These are phyloP conservation scores for Pelargonium nanum DNA, from an alignment of 345 rosid genomes.

Conservation along the genomic window DNA sequence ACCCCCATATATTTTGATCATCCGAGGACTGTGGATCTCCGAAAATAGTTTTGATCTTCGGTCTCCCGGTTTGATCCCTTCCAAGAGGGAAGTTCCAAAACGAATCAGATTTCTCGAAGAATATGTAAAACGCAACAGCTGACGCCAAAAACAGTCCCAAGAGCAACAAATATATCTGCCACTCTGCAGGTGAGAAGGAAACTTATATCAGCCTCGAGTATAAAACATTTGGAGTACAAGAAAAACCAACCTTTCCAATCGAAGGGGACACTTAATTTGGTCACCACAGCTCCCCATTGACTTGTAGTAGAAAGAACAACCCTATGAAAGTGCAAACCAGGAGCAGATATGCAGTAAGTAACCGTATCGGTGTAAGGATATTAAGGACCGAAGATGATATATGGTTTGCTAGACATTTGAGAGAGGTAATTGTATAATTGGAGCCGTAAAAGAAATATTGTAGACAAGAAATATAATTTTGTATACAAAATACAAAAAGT, in stretches of 20 bases:
- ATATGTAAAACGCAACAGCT: constrained; percentile 55
- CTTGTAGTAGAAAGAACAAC: constrained; percentile 65
- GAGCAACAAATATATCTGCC: constrained; percentile 82
- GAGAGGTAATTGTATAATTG: too few relatives aligned
- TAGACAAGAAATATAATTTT: too few relatives aligned
- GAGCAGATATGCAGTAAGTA: not conserved
- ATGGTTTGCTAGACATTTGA: too few relatives aligned
- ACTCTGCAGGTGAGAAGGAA: constrained; percentile 38
- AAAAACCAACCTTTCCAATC: constrained; percentile 75
- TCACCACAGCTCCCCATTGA: constrained; percentile 83
- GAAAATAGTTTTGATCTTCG: constrained; percentile 37
- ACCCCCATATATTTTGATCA: constrained; percentile 45
- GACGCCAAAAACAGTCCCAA: constrained; percentile 78
- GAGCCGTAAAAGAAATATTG: too few relatives aligned
- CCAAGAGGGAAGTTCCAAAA: constrained; percentile 67
- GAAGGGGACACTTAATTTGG: constrained; percentile 74
- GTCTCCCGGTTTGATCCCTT: constrained; percentile 38
- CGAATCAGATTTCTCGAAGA: constrained; percentile 77
- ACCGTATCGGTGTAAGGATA: not conserved
- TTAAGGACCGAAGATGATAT: not conserved
- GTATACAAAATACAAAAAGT: too few relatives aligned
- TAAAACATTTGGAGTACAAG: not conserved
- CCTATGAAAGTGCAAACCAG: constrained; percentile 25
- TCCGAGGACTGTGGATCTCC: constrained; percentile 55
- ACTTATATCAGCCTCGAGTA: not conserved